Conservation (phyloP, 140 eudicot genomes). For the Stevia rebaudiana region DNA sequence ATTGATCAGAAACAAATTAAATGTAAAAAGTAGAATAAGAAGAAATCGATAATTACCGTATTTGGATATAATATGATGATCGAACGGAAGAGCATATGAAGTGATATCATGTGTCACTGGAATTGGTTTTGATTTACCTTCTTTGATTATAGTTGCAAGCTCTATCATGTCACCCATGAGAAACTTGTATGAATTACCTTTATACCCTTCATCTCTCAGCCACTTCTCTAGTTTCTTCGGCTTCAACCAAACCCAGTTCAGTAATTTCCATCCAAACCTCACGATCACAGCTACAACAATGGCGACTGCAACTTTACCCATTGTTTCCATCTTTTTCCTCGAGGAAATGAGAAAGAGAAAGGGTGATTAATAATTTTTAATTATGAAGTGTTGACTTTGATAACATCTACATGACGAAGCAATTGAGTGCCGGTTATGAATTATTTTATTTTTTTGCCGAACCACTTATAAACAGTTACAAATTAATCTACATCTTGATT, state of each 20-base stretch:
- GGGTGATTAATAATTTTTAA: not conserved
- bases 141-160: conserved; percentile 5
- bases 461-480: no score
- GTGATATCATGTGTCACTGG: conserved; percentile 29
- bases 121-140: conserved; percentile 17
- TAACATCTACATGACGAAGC: not conserved
- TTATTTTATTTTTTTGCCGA: no score
- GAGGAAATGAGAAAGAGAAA: not conserved
- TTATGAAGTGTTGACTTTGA: not conserved
- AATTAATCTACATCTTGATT: no score
- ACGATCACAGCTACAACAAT: conserved; percentile 2
- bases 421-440: not conserved
- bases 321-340: conserved; percentile 15
- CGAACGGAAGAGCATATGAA: conserved; percentile 24
- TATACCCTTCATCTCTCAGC: conserved; percentile 24
- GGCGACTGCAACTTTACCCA: conserved; percentile 16
- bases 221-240: conserved; percentile 30
- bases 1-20: not conserved
- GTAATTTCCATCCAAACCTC: conserved; percentile 30
- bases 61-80: conserved; percentile 22
- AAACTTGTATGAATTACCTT: conserved; percentile 26
- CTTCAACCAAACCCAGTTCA: conserved; percentile 28
- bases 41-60: conserved; percentile 20
- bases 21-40: not conserved
- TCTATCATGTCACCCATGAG: conserved; percentile 29